Percentiles rank a stretch among this genome's conserved stretches.
phyloP scores from a whole-genome alignment of 2,329 filamentous ascomycete species.

The Sclerotinia nivalis region DNA sequence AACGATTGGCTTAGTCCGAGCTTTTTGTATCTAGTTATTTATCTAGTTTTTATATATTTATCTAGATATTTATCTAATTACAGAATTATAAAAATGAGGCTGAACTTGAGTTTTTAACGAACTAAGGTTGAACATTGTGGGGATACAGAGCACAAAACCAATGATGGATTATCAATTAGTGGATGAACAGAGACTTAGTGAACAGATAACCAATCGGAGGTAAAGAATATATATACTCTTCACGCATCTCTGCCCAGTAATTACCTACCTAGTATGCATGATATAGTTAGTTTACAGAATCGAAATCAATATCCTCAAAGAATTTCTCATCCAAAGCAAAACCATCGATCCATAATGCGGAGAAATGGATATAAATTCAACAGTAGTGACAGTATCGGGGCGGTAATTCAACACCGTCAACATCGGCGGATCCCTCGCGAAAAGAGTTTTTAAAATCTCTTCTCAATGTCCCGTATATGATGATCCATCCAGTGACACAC shows the following conservation, averaged over 20 bases:
- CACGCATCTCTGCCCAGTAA: too few relatives aligned
- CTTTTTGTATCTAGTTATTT: background rate
- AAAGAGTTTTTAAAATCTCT: constrained; percentile 10
- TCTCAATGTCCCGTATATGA: background rate
- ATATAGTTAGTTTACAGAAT: too few relatives aligned
- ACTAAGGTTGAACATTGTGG: background rate
- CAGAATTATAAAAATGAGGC: background rate
- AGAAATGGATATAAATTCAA: too few relatives aligned
- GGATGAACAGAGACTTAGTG: too few relatives aligned
- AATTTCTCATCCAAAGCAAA: too few relatives aligned
- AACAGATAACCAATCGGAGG: too few relatives aligned
- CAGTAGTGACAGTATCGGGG: background rate
- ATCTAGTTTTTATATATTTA: background rate
- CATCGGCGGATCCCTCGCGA: background rate
- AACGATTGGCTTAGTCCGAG: background rate
- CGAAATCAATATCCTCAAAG: too few relatives aligned
- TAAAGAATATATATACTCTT: too few relatives aligned
- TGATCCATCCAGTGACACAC: background rate
- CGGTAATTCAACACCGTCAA: background rate
- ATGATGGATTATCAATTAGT: too few relatives aligned
- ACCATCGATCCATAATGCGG: too few relatives aligned
- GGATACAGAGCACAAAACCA: background rate
- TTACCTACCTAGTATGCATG: too few relatives aligned
- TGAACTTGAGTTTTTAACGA: background rate
- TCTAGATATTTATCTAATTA: background rate